Evolutionary conservation across 2,329 filamentous ascomycete species (phyloP), one percentile per base, ranked within the genome.

Genomic region (Bipolaris victoriae): DNA sequence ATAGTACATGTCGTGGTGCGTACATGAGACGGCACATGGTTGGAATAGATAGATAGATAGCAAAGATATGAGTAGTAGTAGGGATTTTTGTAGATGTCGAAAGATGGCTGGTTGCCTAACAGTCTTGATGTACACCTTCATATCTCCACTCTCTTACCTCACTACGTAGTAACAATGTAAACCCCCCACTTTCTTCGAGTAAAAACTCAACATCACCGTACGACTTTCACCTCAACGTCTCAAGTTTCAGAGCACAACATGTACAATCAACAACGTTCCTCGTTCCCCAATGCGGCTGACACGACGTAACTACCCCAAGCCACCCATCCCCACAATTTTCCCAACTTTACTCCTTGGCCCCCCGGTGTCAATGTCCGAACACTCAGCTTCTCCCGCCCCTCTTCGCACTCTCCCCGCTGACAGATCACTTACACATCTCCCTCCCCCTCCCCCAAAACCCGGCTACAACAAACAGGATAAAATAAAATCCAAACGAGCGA

Each of bases 381-480:
- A 24, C 3, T 24, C 37, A 29, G 36, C 29, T 43, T 31, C 1
- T 24, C 18, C 37, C 16, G 24, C 24, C 31, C 37, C 16, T 16
- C 16, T 16, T 16, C 16, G 16, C 16, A 16, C 16, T 16, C 16
- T 16, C 7, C 31, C 22, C 35, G 52, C 52, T 55, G 48, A 50
- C 46, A 49, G 44, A 50, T 39, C 13, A 44, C 46, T 55, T 29
- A 50, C 46, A 50, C 18, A 50, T 50, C 22, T 20, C 2, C 24
- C 16, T 16, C 16, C 16, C 16, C 24, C 24, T 1, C 24, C 24
- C 24, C 7, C 24, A 2, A 7, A 26, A 26, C 24, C 7, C 7
- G 7, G 24, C 24, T 7, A 26, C 7, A 26, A 7, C 24, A 26
- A 26, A 43, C 39, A 41, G 46, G 46, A 48, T 55, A 55, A 50